Conservation (phyloP, 116 monocot genomes). For the Dioscorea cayenensis region DNA sequence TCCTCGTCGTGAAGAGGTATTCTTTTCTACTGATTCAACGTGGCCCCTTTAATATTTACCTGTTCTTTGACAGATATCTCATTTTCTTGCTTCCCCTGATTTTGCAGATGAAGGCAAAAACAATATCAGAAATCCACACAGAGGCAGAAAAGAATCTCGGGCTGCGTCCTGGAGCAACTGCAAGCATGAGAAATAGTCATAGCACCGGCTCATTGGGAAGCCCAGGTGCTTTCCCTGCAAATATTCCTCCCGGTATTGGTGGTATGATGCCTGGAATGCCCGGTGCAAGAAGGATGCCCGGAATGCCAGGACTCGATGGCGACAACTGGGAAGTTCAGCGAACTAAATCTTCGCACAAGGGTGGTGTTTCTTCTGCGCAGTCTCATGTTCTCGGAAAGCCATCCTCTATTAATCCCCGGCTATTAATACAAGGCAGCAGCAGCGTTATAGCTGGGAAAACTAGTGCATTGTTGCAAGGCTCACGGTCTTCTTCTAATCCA, state of each 20-base stretch:
- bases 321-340: slow-evolving; percentile 85
- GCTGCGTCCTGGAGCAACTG: slow-evolving; percentile 76
- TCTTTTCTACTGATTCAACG: neutral
- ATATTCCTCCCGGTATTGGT: slow-evolving; percentile 47
- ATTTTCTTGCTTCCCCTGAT: neutral
- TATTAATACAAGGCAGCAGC: slow-evolving; percentile 59
- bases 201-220: slow-evolving; percentile 11
- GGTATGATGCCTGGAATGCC: slow-evolving; percentile 97
- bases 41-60: neutral
- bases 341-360: slow-evolving; percentile 47
- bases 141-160: slow-evolving; percentile 97
- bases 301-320: slow-evolving; percentile 65
- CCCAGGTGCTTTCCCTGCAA: slow-evolving; percentile 23
- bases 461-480: slow-evolving; percentile 55
- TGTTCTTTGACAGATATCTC: neutral
- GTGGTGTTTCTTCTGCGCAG: slow-evolving; percentile 19
- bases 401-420: slow-evolving; percentile 31
- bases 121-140: slow-evolving; percentile 80
- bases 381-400: slow-evolving; percentile 14
- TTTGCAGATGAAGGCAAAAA: slow-evolving; percentile 87
- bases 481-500: slow-evolving; percentile 12
- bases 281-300: slow-evolving; percentile 74
- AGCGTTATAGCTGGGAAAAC: slow-evolving; percentile 34
- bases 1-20: slow-evolving; percentile 91
- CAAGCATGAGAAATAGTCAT: slow-evolving; percentile 61